Conservation (phyloP, 306 rosid genomes). For the Benincasa hispida region DNA sequence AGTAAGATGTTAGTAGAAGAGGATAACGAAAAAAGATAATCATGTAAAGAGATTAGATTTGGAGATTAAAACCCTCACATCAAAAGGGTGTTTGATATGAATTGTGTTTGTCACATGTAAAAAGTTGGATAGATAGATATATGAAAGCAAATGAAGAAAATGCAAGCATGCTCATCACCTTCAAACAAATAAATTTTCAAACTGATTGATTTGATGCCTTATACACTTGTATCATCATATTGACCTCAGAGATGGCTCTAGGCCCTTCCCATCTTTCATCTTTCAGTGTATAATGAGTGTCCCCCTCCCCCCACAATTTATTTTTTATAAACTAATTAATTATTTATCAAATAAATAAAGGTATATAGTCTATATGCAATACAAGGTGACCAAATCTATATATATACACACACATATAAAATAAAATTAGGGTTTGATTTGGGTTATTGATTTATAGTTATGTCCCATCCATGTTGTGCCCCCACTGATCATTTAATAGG, state of each 20-base stretch:
- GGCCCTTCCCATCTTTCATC: neutral
- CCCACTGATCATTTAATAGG: constrained; percentile 21
- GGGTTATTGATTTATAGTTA: constrained; percentile 10
- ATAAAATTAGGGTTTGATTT: neutral
- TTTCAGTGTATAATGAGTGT: neutral
- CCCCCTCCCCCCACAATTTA: neutral
- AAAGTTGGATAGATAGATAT: constrained; percentile 2
- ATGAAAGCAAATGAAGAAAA: constrained; percentile 9
- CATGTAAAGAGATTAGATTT: neutral
- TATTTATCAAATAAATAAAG: constrained; percentile 6
- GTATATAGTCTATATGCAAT: neutral
- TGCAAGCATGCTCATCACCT: constrained; percentile 16
- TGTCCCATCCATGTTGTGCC: constrained; percentile 37
- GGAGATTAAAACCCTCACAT: neutral
- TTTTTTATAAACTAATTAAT: neutral
- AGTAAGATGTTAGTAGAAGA: neutral
- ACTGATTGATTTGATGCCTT: constrained; percentile 21
- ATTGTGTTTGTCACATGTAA: neutral
- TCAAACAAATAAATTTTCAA: neutral
- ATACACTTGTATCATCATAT: constrained; percentile 8
- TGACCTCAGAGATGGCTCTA: neutral
- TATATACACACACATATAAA: neutral
- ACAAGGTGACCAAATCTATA: constrained; percentile 8
- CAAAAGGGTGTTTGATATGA: neutral
- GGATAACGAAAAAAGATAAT: neutral